These are phyloP conservation scores for Vicia faba DNA, from an alignment of 306 rosid genomes.

Conservation along the genomic window DNA sequence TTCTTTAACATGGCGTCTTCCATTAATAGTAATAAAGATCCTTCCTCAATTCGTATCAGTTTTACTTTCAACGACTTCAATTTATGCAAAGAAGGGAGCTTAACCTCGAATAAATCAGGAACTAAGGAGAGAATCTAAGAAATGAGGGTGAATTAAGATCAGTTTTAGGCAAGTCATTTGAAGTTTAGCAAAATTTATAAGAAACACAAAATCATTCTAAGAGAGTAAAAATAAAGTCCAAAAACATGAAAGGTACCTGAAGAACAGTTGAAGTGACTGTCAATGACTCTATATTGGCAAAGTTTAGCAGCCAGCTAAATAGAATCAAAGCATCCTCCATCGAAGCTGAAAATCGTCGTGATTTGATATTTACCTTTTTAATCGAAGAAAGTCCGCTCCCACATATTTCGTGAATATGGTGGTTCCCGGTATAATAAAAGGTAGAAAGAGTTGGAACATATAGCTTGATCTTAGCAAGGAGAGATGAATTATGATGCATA, in stretches of 20 bases:
- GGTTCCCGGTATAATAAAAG: background rate
- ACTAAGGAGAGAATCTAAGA: constrained; percentile 32
- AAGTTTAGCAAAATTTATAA: too few relatives aligned
- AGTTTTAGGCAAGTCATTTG: background rate
- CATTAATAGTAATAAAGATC: background rate
- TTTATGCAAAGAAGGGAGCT: constrained; percentile 19
- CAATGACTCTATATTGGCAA: constrained; percentile 18
- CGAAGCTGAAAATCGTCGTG: fast-evolving
- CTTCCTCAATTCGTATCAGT: background rate
- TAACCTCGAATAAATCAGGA: constrained; percentile 15
- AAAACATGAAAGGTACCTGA: constrained; percentile 23
- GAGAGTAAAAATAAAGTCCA: background rate
- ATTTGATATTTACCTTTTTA: background rate
- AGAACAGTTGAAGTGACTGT: constrained; percentile 24
- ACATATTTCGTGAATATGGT: background rate
- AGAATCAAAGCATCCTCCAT: background rate
- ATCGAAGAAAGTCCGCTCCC: constrained; percentile 20
- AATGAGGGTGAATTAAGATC: background rate
- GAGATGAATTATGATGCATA: too few relatives aligned
- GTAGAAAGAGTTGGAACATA: background rate
- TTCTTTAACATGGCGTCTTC: background rate
- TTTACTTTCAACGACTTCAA: constrained; percentile 15
- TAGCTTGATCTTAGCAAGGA: constrained; percentile 11
- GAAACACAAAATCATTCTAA: background rate
- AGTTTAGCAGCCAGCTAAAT: constrained; percentile 7